Evolutionary conservation across 2,329 filamentous ascomycete species (phyloP), one percentile per base, ranked within the genome.

Genomic region (Raffaelea arxii): DNA sequence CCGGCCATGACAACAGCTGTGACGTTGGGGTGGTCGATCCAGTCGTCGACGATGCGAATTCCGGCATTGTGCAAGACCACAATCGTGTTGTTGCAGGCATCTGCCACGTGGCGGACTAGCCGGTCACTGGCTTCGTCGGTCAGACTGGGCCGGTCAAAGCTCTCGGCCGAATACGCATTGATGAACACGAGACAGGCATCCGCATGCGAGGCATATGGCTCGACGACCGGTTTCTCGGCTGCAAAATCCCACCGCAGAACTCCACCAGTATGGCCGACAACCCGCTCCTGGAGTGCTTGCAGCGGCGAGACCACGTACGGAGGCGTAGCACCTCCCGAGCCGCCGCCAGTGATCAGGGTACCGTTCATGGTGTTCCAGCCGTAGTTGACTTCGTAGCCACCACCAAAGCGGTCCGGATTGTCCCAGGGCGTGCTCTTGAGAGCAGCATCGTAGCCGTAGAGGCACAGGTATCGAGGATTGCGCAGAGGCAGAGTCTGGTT

Each of bases 1-100:
- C 86, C 85, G 30, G 86, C 86, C 76, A 84, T 92, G 2, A 94
- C 61, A 44, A 94, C 88, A 36, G 86, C 88, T 1, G 86, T 79
- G 19, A 82, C 70, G 58, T 82, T 82, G 14, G 68, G 65, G 56
- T 77, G 70, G 22, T 74, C 62, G 50, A 72, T 70, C 62, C 70
- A 80, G 3, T 75, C 67, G 52, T 83, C 66, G 47, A 84, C 63
- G 16, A 80, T 82, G 72, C 9, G 78, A 67, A 12, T 68, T 55
- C 79, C 79, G n/a, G 78, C 73, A 9, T 76, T 76, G 64, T 86
- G 82, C 48, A 85, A 72, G 48, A 85, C 71, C 25, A 86, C 75
- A 37, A 86, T 70, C 10, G 81, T 85, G 65, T 84, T 55, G 45
- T 32, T 41, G 46, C 55, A 58, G 25, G 82, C 64, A 44, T 80